Base-by-base conservation (phyloP, 257 asterid genomes). In the Scutellaria baicalensis region DNA sequence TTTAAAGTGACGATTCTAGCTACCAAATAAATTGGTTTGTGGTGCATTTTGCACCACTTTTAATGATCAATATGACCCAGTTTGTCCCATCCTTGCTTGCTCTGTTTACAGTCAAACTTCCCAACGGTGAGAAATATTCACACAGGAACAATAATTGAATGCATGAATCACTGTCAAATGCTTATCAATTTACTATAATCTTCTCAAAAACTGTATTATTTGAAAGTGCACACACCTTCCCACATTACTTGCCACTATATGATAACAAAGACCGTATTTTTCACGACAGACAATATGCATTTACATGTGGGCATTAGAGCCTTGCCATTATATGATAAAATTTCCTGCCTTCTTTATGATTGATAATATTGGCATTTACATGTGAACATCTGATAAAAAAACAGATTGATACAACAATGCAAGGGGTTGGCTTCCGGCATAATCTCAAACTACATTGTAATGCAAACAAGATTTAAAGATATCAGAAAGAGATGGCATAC, bases 401-500 rank as follows among this genome's bases (percentile, higher is more conserved):
- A 27, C 33, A 27, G 2, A 27, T 27, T 5, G 33, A 27, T 2
- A 27, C 33, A 27, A 27, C 33, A 27, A n/a, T 27, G 33, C 33
- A 52, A 49, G 9, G n/a, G 14, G 11, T 27, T 9, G n/a, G 43
- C 38, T 50, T 14, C 57, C 5, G 59, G 48, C 16, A 43, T 14
- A 60, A 54, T 61, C 20, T 43, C 12, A 13, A 18, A 45, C 39
- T 23, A 27, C 47, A 33, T 27, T 6, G 77, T 49, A 65, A 38
- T 31, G 18, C 64, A 48, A 18, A 75, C 7, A 48, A 49, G 43
- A 13, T 21, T 8, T 14, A 67, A 51, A 77, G 42, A 48, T 70
- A 72, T 31, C 1, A 43, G 39, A 48, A 47, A 42, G 66, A 31
- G 31, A 33, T 39, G 55, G 64, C 94, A 12, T 84, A 93, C 97